Percentiles rank a stretch among this genome's conserved stretches.
phyloP scores from a whole-genome alignment of 441 rosid species.

The Codiaeum variegatum region DNA sequence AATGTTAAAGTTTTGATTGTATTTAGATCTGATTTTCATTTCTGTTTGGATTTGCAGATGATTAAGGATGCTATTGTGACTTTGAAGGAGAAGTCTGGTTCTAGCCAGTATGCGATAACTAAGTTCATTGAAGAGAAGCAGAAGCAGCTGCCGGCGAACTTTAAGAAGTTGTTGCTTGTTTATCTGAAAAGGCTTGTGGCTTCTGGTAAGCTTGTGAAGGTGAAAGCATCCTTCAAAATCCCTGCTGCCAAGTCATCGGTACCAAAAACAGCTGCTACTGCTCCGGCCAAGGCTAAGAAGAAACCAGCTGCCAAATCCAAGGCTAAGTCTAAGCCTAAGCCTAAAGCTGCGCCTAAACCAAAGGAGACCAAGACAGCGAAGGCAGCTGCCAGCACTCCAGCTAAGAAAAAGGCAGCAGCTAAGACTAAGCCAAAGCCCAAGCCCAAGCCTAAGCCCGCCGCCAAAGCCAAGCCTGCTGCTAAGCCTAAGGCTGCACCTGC shows the following conservation, averaged over 20 bases:
- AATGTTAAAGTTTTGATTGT: background rate
- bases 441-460: constrained; percentile 30
- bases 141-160: constrained; percentile 54
- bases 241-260: constrained; percentile 37
- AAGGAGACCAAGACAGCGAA: constrained; percentile 27
- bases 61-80: constrained; percentile 67
- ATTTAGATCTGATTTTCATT: constrained; percentile 13
- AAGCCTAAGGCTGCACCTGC: constrained; percentile 28
- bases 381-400: constrained; percentile 23
- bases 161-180: constrained; percentile 58
- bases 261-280: constrained; percentile 32
- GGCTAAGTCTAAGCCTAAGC: constrained; percentile 23
- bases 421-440: constrained; percentile 40
- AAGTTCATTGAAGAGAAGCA: constrained; percentile 83
- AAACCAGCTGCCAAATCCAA: constrained; percentile 26
- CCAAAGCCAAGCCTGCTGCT: constrained; percentile 29
- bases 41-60: constrained; percentile 47
- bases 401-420: constrained; percentile 12
- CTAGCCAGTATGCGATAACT: constrained; percentile 85
- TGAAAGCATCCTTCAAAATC: constrained; percentile 68
- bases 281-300: constrained; percentile 33
- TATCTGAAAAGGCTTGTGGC: constrained; percentile 72
- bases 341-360: constrained; percentile 21
- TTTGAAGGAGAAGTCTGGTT: constrained; percentile 79
- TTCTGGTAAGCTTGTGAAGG: constrained; percentile 66